Percentiles rank a stretch among this genome's conserved stretches.
phyloP scores from a whole-genome alignment of 352 stramenopile genomes.

The Phytophthora pisi region DNA sequence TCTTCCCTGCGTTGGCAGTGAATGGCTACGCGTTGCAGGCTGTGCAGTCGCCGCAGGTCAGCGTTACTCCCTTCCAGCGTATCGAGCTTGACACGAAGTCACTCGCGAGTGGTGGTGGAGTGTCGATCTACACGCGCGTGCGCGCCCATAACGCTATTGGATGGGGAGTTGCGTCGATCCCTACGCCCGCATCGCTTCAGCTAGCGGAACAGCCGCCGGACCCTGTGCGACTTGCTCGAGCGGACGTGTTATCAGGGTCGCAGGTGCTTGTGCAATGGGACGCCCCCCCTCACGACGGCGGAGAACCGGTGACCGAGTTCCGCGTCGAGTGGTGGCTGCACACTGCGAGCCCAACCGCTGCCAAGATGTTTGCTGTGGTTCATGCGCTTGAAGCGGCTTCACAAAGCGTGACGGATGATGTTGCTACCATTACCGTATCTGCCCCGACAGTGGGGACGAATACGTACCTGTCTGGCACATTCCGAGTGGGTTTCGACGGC shows the following conservation, averaged over 20 bases:
- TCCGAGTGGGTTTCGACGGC: slow-evolving; percentile 90
- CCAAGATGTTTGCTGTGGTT: slow-evolving; percentile 59
- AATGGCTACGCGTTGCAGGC: slow-evolving; percentile 65
- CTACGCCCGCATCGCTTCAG: slow-evolving; percentile 56
- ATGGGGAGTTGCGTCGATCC: slow-evolving; percentile 44
- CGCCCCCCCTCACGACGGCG: slow-evolving; percentile 66
- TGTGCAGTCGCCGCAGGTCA: slow-evolving; percentile 47
- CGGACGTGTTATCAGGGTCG: slow-evolving; percentile 61
- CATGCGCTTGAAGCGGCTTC: slow-evolving; percentile 46
- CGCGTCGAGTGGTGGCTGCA: slow-evolving; percentile 73
- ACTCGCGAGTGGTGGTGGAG: slow-evolving; percentile 30
- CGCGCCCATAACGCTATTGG: slow-evolving; percentile 63
- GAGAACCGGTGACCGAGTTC: slow-evolving; percentile 77
- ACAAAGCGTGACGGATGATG: slow-evolving; percentile 47
- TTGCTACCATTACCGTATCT: slow-evolving; percentile 75
- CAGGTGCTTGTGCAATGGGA: slow-evolving; percentile 83
- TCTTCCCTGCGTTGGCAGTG: slow-evolving; percentile 40
- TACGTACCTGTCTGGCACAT: slow-evolving; percentile 73
- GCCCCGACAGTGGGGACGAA: slow-evolving; percentile 53
- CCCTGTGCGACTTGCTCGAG: slow-evolving; percentile 36
- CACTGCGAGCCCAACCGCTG: slow-evolving; percentile 36
- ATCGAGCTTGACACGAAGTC: slow-evolving; percentile 43
- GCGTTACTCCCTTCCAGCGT: slow-evolving; percentile 59
- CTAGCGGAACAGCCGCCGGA: slow-evolving; percentile 56
- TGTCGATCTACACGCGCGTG: slow-evolving; percentile 69